These are phyloP conservation scores for Arthrobotrys megalospora DNA, from an alignment of 2,329 filamentous ascomycete genomes.

Conservation along the genomic window DNA sequence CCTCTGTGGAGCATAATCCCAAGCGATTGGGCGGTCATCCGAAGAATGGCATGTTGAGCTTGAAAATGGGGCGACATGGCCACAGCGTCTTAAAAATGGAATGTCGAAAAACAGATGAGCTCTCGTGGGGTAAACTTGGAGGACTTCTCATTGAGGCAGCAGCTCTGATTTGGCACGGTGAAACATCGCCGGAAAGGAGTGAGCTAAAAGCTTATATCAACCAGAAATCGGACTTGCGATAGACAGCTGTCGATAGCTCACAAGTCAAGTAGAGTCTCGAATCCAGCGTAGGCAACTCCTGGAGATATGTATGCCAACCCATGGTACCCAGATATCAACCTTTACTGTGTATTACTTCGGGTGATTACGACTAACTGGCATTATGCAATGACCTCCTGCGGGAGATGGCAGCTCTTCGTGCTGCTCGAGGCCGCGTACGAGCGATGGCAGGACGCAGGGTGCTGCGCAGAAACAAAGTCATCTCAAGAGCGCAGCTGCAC, in stretches of 20 bases:
- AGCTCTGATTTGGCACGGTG: conserved; percentile 48
- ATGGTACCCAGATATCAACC: background rate
- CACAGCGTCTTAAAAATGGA: conserved; percentile 43
- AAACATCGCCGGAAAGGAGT: conserved; percentile 41
- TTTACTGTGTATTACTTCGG: conserved; percentile 15
- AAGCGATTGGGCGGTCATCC: conserved; percentile 56
- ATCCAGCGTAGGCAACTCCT: background rate
- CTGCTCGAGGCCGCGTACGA: conserved; percentile 36
- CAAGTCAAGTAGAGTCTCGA: background rate
- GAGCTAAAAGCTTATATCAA: conserved; percentile 53
- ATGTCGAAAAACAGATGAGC: conserved; percentile 57
- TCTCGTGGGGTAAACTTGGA: conserved; percentile 56
- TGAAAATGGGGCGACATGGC: conserved; percentile 43
- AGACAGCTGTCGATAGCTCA: background rate
- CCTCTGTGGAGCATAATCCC: conserved; percentile 46
- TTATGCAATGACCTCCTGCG: conserved; percentile 33
- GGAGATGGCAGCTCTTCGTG: conserved; percentile 39
- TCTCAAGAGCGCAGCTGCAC: conserved; percentile 39
- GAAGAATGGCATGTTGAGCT: conserved; percentile 51
- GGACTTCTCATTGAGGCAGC: conserved; percentile 23
- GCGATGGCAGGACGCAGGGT: conserved; percentile 44
- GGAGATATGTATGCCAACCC: background rate
- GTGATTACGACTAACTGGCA: conserved; percentile 31
- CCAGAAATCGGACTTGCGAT: conserved; percentile 23
- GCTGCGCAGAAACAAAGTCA: conserved; percentile 37